phyloP scores from a whole-genome alignment of 345 rosid species.

The Melaleuca alternifolia region DNA sequence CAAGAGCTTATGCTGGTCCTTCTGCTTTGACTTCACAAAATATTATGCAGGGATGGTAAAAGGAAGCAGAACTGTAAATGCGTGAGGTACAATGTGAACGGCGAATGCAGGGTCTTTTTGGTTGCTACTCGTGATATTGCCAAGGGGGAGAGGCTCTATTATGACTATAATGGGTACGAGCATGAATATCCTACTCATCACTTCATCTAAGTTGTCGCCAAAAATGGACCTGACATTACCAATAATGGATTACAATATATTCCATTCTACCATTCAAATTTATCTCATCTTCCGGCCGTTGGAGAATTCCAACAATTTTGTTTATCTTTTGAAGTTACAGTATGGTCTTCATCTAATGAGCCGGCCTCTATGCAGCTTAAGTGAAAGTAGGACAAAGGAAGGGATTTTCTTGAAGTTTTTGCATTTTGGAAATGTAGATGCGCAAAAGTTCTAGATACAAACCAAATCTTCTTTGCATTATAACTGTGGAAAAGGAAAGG shows the following conservation, averaged over 20 bases:
- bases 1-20: background rate
- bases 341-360: background rate
- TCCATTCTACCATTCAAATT: background rate
- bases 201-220: conserved; percentile 39
- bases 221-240: background rate
- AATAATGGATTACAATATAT: background rate
- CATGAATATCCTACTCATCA: conserved; percentile 89
- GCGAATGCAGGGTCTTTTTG: conserved; percentile 79
- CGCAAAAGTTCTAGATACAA: background rate
- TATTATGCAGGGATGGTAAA: conserved; percentile 69
- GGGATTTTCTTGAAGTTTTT: background rate
- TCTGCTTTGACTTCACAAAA: conserved; percentile 6
- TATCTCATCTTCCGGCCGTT: background rate
- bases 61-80: conserved; percentile 94
- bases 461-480: background rate
- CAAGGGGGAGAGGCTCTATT: conserved; percentile 83
- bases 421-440: background rate
- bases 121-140: conserved; percentile 83
- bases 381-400: background rate
- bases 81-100: conserved; percentile 74
- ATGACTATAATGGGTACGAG: conserved; percentile 93
- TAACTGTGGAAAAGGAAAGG: background rate
- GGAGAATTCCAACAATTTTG: background rate
- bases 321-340: background rate
- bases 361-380: background rate